Percentiles rank a stretch among this genome's conserved stretches.
These are phyloP conservation scores for Botrytis sinoallii DNA, from an alignment of 2,329 filamentous ascomycete genomes.

Conservation along the genomic window DNA sequence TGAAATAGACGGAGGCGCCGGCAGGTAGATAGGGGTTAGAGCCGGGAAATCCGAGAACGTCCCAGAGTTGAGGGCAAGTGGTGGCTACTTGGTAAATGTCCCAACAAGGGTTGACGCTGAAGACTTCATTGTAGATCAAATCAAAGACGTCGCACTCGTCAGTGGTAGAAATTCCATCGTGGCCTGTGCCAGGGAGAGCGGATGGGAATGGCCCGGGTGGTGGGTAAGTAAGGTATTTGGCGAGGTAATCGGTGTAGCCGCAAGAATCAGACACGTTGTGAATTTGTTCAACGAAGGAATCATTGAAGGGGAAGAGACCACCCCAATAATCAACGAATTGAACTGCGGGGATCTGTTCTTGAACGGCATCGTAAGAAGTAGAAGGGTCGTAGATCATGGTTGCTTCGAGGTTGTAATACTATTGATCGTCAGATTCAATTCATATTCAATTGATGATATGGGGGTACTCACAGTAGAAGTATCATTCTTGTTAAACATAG, in stretches of 20 bases:
- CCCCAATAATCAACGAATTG: constrained; percentile 60
- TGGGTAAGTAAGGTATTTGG: constrained; percentile 65
- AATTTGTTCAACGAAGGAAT: constrained; percentile 52
- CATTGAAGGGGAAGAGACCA: constrained; percentile 61
- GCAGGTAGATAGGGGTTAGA: constrained; percentile 59
- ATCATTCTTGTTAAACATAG: constrained; percentile 63
- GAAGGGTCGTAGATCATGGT: constrained; percentile 72
- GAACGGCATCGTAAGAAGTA: constrained; percentile 50
- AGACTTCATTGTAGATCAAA: constrained; percentile 52
- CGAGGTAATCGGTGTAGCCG: constrained; percentile 59
- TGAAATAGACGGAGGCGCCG: constrained; percentile 61
- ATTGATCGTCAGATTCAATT: constrained; percentile 38
- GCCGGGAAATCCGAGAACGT: constrained; percentile 64
- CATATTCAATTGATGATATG: no score
- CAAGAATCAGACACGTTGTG: constrained; percentile 53
- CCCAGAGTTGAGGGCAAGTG: constrained; percentile 68
- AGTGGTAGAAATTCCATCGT: constrained; percentile 36
- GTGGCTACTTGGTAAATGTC: constrained; percentile 71
- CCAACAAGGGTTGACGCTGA: constrained; percentile 71
- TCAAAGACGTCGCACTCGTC: constrained; percentile 57
- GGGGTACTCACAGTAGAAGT: constrained; percentile 27
- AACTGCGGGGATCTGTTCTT: constrained; percentile 49
- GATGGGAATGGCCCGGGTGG: constrained; percentile 58
- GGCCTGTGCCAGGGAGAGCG: constrained; percentile 44
- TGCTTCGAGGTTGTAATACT: constrained; percentile 64